Evolutionary conservation across 805 yeast species (phyloP), one percentile per base, ranked within the genome.

Genomic region (Clavispora carvajalis): DNA sequence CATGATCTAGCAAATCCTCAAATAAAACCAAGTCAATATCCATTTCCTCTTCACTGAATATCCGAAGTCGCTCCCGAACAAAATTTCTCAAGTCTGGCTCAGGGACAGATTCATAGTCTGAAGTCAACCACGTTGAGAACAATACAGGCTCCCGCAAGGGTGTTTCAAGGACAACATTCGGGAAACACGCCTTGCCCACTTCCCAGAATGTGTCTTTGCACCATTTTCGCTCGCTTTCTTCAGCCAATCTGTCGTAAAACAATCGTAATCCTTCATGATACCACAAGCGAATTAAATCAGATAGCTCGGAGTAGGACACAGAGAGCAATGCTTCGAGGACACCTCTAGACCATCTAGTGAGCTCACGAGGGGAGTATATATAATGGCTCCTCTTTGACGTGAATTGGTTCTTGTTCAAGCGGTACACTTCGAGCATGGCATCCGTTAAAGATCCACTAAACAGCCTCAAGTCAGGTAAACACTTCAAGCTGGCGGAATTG

Each of bases 301-400:
- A 52, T 0, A 59, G 44, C 7, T 53, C 46, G 7, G 69, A 46
- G 11, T 62, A 54, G 1, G 65, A 69, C 3, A 60, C 58, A 7
- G 60, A 65, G 39, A 52, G 59, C 23, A 75, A 51, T 0, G 80
- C 77, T 25, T 73, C 75, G 34, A 77, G 70, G 1, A 90, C 59
- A n/a, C 96, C 95, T 43, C 84, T 71, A 1, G 78, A 69, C 95
- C 95, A 87, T 42, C 98, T 67, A 0, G 97, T 88, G 11, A 90
- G 69, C 57, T 90, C 98, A 58, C 98, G 78, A 0, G 98, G 98
- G 17, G 95, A 82, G 55, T 82, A 84, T 0, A 86, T 65, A 52
- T 88, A 87, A 54, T 85, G 91, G 1, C 76, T 63, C 22, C 71
- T 77, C 0, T 49, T 44, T 0, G 62, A 38, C 0, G 67, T 58